Conservation (phyloP, 495 filamentous ascomycete species). For the Penicillium riverlandense region DNA sequence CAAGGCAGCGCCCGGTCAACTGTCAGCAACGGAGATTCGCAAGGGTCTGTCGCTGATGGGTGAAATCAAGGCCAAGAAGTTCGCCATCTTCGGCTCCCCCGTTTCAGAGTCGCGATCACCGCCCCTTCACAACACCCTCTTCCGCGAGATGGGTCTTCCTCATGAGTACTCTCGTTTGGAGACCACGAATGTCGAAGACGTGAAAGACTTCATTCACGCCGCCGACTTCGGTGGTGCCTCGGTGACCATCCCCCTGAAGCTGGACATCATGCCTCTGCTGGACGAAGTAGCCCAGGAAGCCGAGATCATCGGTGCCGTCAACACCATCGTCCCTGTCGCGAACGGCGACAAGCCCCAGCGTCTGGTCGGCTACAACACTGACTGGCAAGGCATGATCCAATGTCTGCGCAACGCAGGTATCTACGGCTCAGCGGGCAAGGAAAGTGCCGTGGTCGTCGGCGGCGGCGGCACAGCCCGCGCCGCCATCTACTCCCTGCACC, state of each 20-base stretch:
- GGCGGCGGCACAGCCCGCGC: slow-evolving; percentile 88
- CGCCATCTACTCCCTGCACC: slow-evolving; percentile 80
- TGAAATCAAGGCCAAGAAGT: slow-evolving; percentile 66
- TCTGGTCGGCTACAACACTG: slow-evolving; percentile 85
- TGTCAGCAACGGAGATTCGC: slow-evolving; percentile 86
- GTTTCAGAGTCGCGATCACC: slow-evolving; percentile 76
- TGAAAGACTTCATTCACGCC: slow-evolving; percentile 60
- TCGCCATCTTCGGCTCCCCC: slow-evolving; percentile 83
- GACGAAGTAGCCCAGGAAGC: slow-evolving; percentile 77
- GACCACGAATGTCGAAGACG: slow-evolving; percentile 57
- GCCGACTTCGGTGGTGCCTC: slow-evolving; percentile 85
- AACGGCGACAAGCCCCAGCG: slow-evolving; percentile 32
- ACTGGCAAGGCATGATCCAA: slow-evolving; percentile 88
- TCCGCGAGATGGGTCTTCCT: slow-evolving; percentile 70
- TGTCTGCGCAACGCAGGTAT: slow-evolving; percentile 71
- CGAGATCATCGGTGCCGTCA: slow-evolving; percentile 82
- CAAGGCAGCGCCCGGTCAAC: slow-evolving; percentile 91
- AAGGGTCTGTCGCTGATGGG: slow-evolving; percentile 70
- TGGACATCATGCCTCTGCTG: slow-evolving; percentile 75
- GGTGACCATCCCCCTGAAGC: slow-evolving; percentile 92
- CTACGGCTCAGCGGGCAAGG: slow-evolving; percentile 27
- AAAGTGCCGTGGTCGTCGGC: slow-evolving; percentile 61
- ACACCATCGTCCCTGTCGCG: slow-evolving; percentile 69
- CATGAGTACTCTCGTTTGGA: slow-evolving; percentile 80
- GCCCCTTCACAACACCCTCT: slow-evolving; percentile 82